Conservation (phyloP, 2,329 filamentous ascomycete species). For the Fusarium chlamydosporum region DNA sequence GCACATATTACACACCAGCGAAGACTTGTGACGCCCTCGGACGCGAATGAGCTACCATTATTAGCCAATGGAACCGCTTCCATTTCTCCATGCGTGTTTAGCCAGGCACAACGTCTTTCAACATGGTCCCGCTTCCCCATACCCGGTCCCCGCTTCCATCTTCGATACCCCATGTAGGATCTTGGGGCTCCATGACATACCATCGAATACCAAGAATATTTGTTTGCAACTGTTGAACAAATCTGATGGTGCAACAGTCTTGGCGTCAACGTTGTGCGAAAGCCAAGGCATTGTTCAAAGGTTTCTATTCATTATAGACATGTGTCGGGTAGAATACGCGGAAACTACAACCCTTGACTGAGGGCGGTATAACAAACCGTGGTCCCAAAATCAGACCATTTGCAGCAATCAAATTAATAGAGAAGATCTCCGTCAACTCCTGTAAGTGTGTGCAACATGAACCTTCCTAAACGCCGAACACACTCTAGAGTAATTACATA, state of each 20-base stretch:
- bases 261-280: background rate
- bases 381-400: background rate
- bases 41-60: background rate
- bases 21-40: background rate
- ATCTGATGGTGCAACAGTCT: background rate
- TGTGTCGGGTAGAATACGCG: background rate
- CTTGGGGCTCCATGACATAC: constrained; percentile 21
- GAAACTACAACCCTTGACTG: no score
- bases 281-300: background rate
- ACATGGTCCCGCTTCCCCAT: constrained; percentile 46
- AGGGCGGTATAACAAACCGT: background rate
- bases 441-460: constrained; percentile 29
- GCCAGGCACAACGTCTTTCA: constrained; percentile 22
- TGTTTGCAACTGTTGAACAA: background rate
- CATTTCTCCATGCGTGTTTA: constrained; percentile 33
- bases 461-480: constrained; percentile 48
- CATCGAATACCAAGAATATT: constrained; percentile 13
- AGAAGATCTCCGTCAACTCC: constrained; percentile 26
- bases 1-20: background rate
- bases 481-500: constrained; percentile 58
- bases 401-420: constrained; percentile 4
- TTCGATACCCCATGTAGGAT: constrained; percentile 17
- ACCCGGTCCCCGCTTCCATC: constrained; percentile 33
- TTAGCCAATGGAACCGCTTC: constrained; percentile 12
- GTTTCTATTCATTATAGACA: background rate